Base-by-base conservation (phyloP, 2,329 filamentous ascomycete genomes). In the Aspergillus awamori region DNA sequence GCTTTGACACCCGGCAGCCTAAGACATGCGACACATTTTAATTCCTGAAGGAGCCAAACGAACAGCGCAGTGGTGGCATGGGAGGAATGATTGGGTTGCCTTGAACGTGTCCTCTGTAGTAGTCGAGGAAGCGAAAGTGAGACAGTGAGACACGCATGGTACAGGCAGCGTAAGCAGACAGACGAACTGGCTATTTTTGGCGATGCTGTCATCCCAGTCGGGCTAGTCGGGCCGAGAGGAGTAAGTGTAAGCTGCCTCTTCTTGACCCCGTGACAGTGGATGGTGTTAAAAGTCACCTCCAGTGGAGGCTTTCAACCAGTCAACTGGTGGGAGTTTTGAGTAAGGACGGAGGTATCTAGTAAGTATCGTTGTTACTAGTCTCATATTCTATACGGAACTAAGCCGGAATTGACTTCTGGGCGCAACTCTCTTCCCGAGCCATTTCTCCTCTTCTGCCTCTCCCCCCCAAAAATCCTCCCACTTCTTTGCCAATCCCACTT, bases 361-460 rank as follows among this genome's bases (percentile, higher is more conserved):
- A 30, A 30, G 47, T 49, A 49, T 24, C 47, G 47, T 28, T 49
- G 28, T 30, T 30, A 49, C 47, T 49, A 49, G 47, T 30, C 3
- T 15, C 45, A 28, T 48, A 48, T 22, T 24, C 20, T 20, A 13
- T 36, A 36, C 33, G 33, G 33, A 36, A 36, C 33, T 36, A 36
- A 49, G 45, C 45, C 45, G 22, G 20, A 49, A 49, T 26, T 26
- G 22, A 49, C 45, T 26, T 28, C 47, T n/a, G n/a, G 47, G 47
- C 47, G 47, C 47, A 51, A 51, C 47, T 51, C 26, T 51, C 13
- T 28, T 33, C 47, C 47, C 47, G 26, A 51, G 26, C 47, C n/a
- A 17, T 28, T 49, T 26, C 26, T 20, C n/a, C 5, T 51, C 24
- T 8, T 51, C 47, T 33, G n/a, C 17, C 11, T 17, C 36, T 26